phyloP scores from a whole-genome alignment of 2,329 filamentous ascomycete species.

The Zopfia rhizophila region DNA sequence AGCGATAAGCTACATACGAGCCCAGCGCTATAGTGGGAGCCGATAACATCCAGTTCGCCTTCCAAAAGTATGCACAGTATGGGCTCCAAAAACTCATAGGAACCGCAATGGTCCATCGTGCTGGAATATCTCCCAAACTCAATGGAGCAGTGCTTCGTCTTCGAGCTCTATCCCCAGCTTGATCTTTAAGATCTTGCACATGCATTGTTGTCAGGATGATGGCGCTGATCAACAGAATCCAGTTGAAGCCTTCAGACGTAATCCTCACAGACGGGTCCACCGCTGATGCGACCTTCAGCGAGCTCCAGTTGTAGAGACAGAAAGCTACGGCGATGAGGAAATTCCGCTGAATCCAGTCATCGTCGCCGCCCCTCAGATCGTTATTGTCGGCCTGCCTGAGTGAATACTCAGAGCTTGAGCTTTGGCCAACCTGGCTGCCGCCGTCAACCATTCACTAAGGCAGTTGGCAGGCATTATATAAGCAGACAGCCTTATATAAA shows the following conservation, averaged over 20 bases:
- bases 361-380: slow-evolving; percentile 47
- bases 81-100: slow-evolving; percentile 21
- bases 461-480: no score
- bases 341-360: slow-evolving; percentile 50
- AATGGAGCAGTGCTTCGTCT: slow-evolving; percentile 37
- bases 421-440: no score
- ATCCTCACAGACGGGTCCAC: no score
- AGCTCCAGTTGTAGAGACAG: slow-evolving; percentile 19
- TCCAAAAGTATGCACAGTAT: not conserved
- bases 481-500: no score
- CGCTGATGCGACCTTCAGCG: slow-evolving; percentile 17
- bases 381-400: no score
- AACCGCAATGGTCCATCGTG: slow-evolving; percentile 32
- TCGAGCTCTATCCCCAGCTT: slow-evolving; percentile 32
- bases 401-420: no score
- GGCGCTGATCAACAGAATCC: slow-evolving; percentile 20
- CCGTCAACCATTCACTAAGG: no score
- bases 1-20: slow-evolving; percentile 4
- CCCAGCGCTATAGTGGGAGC: not conserved
- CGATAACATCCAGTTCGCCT: not conserved
- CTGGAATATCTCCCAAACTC: slow-evolving; percentile 21
- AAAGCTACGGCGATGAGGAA: slow-evolving; percentile 40
- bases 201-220: slow-evolving; percentile 39
- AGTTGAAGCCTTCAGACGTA: no score
- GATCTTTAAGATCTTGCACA: slow-evolving; percentile 43